These are phyloP conservation scores for Vaccinium vitisidaea DNA, from an alignment of 148 eudicot species.

Conservation along the genomic window DNA sequence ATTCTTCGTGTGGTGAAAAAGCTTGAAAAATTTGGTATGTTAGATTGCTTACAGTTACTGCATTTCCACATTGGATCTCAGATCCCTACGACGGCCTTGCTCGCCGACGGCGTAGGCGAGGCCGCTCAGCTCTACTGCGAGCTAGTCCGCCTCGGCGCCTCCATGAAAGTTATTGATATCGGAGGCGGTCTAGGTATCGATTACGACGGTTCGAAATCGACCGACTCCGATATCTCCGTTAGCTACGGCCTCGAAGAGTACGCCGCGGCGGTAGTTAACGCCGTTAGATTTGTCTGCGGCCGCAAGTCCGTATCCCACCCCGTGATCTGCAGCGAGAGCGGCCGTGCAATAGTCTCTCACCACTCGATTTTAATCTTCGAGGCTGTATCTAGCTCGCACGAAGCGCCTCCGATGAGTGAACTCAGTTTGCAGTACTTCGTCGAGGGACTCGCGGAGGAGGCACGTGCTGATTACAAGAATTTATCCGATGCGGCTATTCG, in stretches of 20 bases:
- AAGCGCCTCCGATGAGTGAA: constrained; percentile 32
- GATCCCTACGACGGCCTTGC: constrained; percentile 66
- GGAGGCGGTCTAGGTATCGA: constrained; percentile 96
- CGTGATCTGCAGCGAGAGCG: constrained; percentile 74
- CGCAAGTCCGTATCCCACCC: constrained; percentile 59
- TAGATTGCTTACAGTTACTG: constrained; percentile 80
- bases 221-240: constrained; percentile 74
- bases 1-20: constrained; percentile 73
- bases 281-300: constrained; percentile 58
- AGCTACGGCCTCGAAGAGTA: constrained; percentile 74
- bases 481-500: constrained; percentile 48
- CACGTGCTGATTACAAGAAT: constrained; percentile 44
- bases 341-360: constrained; percentile 88
- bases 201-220: constrained; percentile 79
- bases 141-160: constrained; percentile 73
- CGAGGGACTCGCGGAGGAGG: constrained; percentile 56
- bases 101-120: constrained; percentile 75
- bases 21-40: constrained; percentile 57
- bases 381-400: constrained; percentile 48
- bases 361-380: constrained; percentile 79
- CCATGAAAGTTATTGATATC: constrained; percentile 74
- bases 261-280: constrained; percentile 71
- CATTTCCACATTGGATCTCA: constrained; percentile 99
- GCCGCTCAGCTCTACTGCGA: constrained; percentile 85
- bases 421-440: constrained; percentile 35